phyloP scores from a whole-genome alignment of 179 eudicot species.

The Sideroxylon spinosum region DNA sequence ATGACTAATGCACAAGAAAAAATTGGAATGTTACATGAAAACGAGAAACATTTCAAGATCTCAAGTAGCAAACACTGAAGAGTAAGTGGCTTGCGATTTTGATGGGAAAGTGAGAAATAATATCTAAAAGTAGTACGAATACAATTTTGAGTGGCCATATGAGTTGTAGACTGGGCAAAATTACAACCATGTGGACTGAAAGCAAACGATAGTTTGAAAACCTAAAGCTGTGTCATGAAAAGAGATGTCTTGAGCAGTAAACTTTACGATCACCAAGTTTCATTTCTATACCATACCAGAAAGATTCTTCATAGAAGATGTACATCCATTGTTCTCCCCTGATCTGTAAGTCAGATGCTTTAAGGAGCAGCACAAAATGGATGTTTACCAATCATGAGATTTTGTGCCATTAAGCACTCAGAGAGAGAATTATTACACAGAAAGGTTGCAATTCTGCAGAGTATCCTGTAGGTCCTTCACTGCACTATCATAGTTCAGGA shows the following conservation, averaged over 20 bases:
- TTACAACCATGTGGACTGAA: slow-evolving; percentile 9
- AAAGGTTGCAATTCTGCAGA: slow-evolving; percentile 29
- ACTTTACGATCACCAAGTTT: not conserved
- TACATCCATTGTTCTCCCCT: not conserved
- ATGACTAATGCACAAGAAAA: too few species aligned
- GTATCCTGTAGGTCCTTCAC: slow-evolving; percentile 60
- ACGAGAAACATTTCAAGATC: not conserved
- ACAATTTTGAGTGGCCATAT: not conserved
- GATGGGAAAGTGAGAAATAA: not conserved
- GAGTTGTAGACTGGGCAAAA: not conserved
- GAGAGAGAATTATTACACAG: slow-evolving; percentile 20
- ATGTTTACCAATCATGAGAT: not conserved
- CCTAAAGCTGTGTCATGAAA: not conserved
- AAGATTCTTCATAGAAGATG: not conserved
- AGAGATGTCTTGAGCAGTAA: not conserved
- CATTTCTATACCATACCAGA: not conserved
- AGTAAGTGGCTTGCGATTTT: not conserved
- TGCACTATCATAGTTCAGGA: slow-evolving; percentile 68
- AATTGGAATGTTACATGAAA: too few species aligned
- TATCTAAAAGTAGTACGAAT: not conserved
- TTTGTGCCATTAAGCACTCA: not conserved
- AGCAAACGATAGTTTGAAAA: not conserved
- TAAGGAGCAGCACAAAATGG: not conserved
- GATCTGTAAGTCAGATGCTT: slow-evolving; percentile 3
- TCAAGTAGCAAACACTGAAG: not conserved